These are phyloP conservation scores for Botrytis fragariae DNA, from an alignment of 2,329 filamentous ascomycete species.

Conservation along the genomic window DNA sequence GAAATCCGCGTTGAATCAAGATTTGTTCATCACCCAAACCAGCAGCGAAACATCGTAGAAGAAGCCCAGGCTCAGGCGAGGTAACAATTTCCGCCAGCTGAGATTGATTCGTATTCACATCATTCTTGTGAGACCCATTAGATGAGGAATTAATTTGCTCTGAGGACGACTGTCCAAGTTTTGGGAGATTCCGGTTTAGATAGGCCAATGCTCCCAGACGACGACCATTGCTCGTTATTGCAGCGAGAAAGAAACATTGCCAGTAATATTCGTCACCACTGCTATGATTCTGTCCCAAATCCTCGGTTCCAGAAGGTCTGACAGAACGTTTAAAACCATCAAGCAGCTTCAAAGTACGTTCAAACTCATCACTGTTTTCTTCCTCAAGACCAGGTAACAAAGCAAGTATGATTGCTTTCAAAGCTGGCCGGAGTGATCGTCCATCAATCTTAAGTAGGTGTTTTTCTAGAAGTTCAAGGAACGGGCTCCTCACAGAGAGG, in stretches of 20 bases:
- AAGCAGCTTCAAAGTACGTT: conserved; percentile 75
- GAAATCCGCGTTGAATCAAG: conserved; percentile 87
- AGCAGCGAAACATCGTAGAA: conserved; percentile 88
- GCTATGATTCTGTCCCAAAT: conserved; percentile 52
- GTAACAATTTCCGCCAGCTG: conserved; percentile 67
- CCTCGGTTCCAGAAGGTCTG: conserved; percentile 51
- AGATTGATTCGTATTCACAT: conserved; percentile 44
- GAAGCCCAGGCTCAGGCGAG: conserved; percentile 83
- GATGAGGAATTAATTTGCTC: conserved; percentile 36
- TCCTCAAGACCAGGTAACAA: conserved; percentile 90
- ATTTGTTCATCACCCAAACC: conserved; percentile 85
- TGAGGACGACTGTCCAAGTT: conserved; percentile 51
- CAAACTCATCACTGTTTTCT: conserved; percentile 96
- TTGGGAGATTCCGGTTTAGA: conserved; percentile 74
- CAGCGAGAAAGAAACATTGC: conserved; percentile 94
- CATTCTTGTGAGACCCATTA: conserved; percentile 32
- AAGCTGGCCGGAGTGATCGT: conserved; percentile 72
- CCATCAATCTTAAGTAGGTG: conserved; percentile 73
- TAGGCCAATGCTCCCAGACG: conserved; percentile 87
- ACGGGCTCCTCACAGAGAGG: conserved; percentile 80
- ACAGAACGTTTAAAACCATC: conserved; percentile 73
- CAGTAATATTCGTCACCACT: conserved; percentile 86
- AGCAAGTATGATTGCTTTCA: conserved; percentile 88
- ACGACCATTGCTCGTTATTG: conserved; percentile 83
- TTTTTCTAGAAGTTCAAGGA: conserved; percentile 78